Conservation (phyloP, 2,329 filamentous ascomycete species). For the Neurospora crassa region DNA sequence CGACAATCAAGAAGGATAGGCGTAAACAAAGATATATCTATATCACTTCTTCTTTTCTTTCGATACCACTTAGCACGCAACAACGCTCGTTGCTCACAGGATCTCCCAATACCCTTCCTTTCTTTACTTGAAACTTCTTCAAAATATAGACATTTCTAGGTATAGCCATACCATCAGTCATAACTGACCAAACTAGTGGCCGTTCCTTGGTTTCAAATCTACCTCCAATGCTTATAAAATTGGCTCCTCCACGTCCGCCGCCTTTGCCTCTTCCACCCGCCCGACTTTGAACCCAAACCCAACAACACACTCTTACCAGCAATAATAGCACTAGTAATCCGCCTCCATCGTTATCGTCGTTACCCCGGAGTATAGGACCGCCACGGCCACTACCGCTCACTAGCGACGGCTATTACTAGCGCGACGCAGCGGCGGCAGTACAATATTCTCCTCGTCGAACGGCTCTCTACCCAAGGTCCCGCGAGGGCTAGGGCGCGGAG, state of each 20-base stretch:
- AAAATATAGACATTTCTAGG: too few species aligned
- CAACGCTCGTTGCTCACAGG: too few species aligned
- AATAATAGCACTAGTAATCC: neutral
- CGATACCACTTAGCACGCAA: too few species aligned
- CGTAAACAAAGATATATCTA: too few species aligned
- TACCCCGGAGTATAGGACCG: neutral
- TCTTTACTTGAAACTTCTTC: too few species aligned
- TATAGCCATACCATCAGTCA: too few species aligned
- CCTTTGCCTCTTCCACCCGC: neutral
- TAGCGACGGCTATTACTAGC: neutral
- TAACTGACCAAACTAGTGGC: too few species aligned
- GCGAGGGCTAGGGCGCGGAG: neutral
- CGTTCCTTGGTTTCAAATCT: neutral
- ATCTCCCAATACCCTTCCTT: too few species aligned
- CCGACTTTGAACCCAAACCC: neutral
- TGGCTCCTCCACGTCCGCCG: neutral
- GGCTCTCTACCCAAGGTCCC: neutral
- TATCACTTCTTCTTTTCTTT: too few species aligned
- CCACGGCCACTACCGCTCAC: neutral
- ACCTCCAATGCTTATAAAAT: neutral
- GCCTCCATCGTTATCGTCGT: neutral
- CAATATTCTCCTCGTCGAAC: neutral
- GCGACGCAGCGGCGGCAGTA: neutral
- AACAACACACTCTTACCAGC: neutral
- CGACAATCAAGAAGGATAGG: too few species aligned